Base-by-base conservation (phyloP, 805 yeast genomes). In the Metschnikowia arizonensis region DNA sequence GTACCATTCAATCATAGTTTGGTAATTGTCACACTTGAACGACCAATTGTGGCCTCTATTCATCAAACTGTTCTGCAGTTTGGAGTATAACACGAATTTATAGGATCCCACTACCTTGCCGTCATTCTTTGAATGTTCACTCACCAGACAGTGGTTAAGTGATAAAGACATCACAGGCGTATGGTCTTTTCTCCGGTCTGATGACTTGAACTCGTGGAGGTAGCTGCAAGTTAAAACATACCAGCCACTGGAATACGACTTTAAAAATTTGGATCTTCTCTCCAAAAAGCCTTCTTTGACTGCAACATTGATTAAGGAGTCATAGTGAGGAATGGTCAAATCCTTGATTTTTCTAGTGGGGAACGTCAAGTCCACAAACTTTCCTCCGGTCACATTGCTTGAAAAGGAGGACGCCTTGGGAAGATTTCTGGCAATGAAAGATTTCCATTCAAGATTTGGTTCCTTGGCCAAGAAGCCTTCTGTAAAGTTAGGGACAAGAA, bases 41-140 rank as follows among this genome's bases (percentile, higher is more conserved):
- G 90, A 93, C 88, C 93, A 88, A 57, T 88, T 89, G 66, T 90
- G 97, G 34, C 88, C 87, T 58, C 88, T 76, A 50, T 82, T 83
- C 50, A 88, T 74, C 48, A 85, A 68, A 11, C 93, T 93, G 49
- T 81, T 79, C 51, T 83, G 82, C 61, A 62, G 70, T 57, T 85
- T 87, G 14, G 89, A 80, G 52, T 78, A 80, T 49, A 91, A 69
- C 9, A 89, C 86, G 65, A 91, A 93, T 66, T 89, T 89, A 62
- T 81, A 82, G 3, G 78, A 73, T 40, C 77, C 79, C 14, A 76
- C 69, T 31, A 73, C 62, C 42, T 66, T 71, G 23, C 82, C 79
- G 53, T 84, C 88, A 56, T 81, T 81, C 60, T 82, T 81, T 10
- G 91, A 81, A 66, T 87, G 95, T 54, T 88, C 96, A 19, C 87